Conservation (phyloP, 805 yeast genomes). For the Ogataea zsoltii region DNA sequence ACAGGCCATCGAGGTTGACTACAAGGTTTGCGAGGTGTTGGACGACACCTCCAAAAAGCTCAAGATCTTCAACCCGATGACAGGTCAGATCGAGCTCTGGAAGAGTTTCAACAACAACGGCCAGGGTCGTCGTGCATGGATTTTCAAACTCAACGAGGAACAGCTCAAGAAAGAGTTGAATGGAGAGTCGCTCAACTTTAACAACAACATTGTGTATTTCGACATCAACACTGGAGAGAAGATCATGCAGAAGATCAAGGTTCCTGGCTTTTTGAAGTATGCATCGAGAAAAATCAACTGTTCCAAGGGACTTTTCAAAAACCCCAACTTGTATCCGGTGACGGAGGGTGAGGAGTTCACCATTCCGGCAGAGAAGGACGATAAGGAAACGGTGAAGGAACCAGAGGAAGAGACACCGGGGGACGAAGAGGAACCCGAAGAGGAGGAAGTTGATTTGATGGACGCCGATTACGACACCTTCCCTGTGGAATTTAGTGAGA, state of each 20-base stretch:
- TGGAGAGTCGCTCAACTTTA: slow-evolving; percentile 28
- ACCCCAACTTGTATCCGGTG: slow-evolving; percentile 7
- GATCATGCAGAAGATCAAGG: slow-evolving; percentile 45
- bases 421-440: slow-evolving; percentile 24
- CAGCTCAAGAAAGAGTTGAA: slow-evolving; percentile 25
- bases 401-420: background rate
- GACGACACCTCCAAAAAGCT: slow-evolving; percentile 34
- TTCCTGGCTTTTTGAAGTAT: slow-evolving; percentile 52
- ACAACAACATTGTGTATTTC: slow-evolving; percentile 49
- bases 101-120: slow-evolving; percentile 48
- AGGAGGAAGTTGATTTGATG: slow-evolving; percentile 35
- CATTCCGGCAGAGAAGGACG: background rate
- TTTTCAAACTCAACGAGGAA: slow-evolving; percentile 46
- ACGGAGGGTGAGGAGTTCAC: background rate
- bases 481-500: slow-evolving; percentile 50
- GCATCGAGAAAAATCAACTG: slow-evolving; percentile 56
- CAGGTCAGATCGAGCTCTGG: slow-evolving; percentile 39
- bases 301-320: slow-evolving; percentile 50
- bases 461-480: slow-evolving; percentile 43
- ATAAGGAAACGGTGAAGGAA: background rate
- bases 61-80: slow-evolving; percentile 27
- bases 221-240: slow-evolving; percentile 67
- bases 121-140: slow-evolving; percentile 82
- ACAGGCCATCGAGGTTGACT: slow-evolving; percentile 66
- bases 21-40: slow-evolving; percentile 52